Conservation (phyloP, 306 rosid species). For the Lathyrus aphaca region DNA sequence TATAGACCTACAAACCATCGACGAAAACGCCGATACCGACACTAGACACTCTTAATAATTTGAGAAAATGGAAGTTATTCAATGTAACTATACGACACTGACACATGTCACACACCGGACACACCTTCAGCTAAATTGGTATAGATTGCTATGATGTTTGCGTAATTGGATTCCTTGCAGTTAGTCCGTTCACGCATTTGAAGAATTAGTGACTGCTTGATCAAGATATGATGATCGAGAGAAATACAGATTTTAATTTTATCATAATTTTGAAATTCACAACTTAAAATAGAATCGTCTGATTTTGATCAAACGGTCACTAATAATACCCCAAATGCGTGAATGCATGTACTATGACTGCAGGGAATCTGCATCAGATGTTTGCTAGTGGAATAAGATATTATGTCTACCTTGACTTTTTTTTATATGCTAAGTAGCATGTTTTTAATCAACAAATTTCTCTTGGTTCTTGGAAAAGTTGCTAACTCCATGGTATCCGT, state of each 20-base stretch:
- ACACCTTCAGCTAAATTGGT: neutral
- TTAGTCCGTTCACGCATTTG: no score
- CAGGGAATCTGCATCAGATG: neutral
- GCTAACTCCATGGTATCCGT: slow-evolving; percentile 24
- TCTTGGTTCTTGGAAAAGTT: slow-evolving; percentile 8
- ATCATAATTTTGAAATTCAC: no score
- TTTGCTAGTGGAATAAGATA: slow-evolving; percentile 16
- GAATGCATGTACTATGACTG: no score
- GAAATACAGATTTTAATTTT: no score
- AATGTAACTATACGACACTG: neutral
- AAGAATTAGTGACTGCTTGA: no score
- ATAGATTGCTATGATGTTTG: neutral
- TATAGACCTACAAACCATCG: neutral
- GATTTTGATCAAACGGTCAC: no score
- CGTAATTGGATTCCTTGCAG: no score
- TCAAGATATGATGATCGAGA: no score
- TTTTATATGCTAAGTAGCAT: slow-evolving; percentile 3
- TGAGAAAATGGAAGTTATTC: neutral
- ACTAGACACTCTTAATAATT: neutral
- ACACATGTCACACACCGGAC: neutral
- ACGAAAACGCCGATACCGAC: neutral
- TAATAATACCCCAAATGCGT: no score
- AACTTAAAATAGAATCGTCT: no score
- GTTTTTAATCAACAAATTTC: neutral
- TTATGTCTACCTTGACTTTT: neutral